Conservation (phyloP, 805 yeast species). For the Wickerhamiella cacticola region DNA sequence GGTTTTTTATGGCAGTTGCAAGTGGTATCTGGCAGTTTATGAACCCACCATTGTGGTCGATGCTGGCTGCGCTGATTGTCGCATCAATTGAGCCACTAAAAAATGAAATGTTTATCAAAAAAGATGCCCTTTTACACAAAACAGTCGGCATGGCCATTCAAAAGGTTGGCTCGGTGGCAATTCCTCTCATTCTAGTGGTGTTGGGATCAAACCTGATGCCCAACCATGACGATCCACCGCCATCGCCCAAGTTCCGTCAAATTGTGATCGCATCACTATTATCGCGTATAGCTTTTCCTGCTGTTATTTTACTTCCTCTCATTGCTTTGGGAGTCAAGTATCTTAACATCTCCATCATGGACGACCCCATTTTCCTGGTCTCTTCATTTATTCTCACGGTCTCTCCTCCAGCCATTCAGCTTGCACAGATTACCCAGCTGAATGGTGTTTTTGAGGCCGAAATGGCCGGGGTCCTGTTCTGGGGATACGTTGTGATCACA, state of each 20-base stretch:
- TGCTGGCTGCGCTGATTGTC: constrained; percentile 47
- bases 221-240: constrained; percentile 17
- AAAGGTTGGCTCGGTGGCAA: constrained; percentile 46
- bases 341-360: constrained; percentile 36
- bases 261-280: constrained; percentile 43
- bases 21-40: constrained; percentile 31
- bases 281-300: constrained; percentile 51
- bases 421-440: constrained; percentile 51
- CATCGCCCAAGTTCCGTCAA: constrained; percentile 32
- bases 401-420: constrained; percentile 58
- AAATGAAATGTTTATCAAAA: constrained; percentile 33
- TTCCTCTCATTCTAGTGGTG: constrained; percentile 49
- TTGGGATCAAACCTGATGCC: constrained; percentile 52
- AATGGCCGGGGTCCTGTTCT: constrained; percentile 53
- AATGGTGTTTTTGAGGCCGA: constrained; percentile 50
- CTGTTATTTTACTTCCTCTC: constrained; percentile 41
- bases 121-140: constrained; percentile 36
- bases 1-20: constrained; percentile 14
- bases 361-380: constrained; percentile 49
- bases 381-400: constrained; percentile 48
- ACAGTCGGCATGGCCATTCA: constrained; percentile 43
- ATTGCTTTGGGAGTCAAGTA: constrained; percentile 43
- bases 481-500: constrained; percentile 54
- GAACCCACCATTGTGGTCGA: constrained; percentile 58
- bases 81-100: constrained; percentile 44